A percentile compares a stretch with the other conserved stretches of the same genome.
These are phyloP conservation scores for Tetragonia tetragonoides DNA, from an alignment of 148 eudicot species.

Conservation along the genomic window DNA sequence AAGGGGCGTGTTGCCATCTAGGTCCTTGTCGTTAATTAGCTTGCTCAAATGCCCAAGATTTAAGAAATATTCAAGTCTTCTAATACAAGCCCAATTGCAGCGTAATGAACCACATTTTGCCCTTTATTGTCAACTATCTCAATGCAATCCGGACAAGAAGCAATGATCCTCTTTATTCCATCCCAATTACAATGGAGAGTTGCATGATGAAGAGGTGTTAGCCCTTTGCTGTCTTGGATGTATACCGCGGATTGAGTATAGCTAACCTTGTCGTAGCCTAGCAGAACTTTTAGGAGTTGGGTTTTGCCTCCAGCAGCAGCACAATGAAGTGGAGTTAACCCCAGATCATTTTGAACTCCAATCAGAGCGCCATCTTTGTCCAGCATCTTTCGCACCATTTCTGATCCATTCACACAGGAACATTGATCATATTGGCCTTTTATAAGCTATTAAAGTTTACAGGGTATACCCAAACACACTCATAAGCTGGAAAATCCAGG, in stretches of 20 bases:
- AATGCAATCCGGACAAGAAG: background rate
- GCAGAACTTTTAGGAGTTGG: background rate
- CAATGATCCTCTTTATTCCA: background rate
- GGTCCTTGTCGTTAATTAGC: constrained; percentile 19
- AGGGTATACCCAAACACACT: no score
- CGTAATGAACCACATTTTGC: constrained; percentile 20
- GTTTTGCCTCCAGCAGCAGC: background rate
- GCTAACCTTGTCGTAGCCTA: background rate
- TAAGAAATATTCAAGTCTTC: background rate
- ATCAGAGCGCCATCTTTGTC: background rate
- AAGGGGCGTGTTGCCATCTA: constrained; percentile 23
- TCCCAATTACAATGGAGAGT: background rate
- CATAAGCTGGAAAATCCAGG: no score
- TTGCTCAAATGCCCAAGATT: background rate
- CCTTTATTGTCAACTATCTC: constrained; percentile 10
- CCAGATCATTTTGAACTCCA: background rate
- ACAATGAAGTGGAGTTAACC: constrained; percentile 8
- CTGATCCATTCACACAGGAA: background rate
- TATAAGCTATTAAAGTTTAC: no score
- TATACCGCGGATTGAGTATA: background rate
- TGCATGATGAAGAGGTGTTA: constrained; percentile 17
- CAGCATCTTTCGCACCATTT: background rate
- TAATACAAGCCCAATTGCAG: constrained; percentile 21
- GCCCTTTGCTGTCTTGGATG: constrained; percentile 2
- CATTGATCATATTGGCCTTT: background rate